A percentile compares a stretch with the other conserved stretches of the same genome.
Conservation (phyloP, 345 rosid genomes). For the Trapa bicornis region DNA sequence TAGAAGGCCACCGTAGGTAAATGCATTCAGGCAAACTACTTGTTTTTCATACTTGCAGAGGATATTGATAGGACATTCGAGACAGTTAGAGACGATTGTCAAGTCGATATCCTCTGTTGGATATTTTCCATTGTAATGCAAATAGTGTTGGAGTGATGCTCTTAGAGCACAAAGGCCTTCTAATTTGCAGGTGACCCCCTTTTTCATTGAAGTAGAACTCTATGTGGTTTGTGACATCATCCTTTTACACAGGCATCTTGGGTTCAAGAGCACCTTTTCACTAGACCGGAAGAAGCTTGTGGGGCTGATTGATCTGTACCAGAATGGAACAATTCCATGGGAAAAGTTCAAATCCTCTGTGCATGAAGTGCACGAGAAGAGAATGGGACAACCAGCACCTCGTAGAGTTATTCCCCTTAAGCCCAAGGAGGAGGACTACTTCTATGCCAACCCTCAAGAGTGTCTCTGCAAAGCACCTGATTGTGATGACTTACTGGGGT, state of each 20-base stretch:
- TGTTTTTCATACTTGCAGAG: not conserved
- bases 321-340: conserved; percentile 63
- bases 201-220: not conserved
- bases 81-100: not conserved
- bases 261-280: conserved; percentile 59
- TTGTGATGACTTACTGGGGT: conserved; percentile 22
- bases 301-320: conserved; percentile 57
- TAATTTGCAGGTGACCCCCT: not conserved
- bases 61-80: not conserved
- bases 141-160: not conserved
- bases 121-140: not conserved
- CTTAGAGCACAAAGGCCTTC: not conserved
- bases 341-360: conserved; percentile 52
- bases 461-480: conserved; percentile 62
- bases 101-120: not conserved
- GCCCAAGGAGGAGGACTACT: conserved; percentile 98
- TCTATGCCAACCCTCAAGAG: conserved; percentile 91
- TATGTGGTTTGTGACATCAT: not conserved
- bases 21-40: not conserved
- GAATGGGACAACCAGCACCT: conserved; percentile 59
- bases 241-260: conserved; percentile 51
- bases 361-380: conserved; percentile 49
- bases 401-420: conserved; percentile 57
- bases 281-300: conserved; percentile 69
- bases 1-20: conserved; percentile 98